Evolutionary conservation across 192 early-diverging fungal species (phyloP).

Genomic region (Lunasporangiospora selenospora): DNA sequence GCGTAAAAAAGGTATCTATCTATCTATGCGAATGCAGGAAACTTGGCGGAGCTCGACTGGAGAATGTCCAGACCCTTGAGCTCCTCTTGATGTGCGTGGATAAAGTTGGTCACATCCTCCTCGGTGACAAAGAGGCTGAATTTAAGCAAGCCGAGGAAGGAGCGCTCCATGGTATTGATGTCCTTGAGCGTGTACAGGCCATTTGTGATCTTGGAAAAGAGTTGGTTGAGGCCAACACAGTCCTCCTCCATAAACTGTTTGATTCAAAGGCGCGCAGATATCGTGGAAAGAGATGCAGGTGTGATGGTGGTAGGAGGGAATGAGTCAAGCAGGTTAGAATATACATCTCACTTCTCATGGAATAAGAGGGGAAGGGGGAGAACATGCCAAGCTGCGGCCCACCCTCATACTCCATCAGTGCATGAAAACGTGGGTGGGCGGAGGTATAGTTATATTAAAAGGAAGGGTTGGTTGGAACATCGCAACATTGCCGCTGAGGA

Average conservation of each 20-base stretch:
- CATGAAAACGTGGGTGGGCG: too few species aligned
- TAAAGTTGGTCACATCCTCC: slow-evolving; percentile 53
- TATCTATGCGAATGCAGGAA: too few species aligned
- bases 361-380: too few species aligned
- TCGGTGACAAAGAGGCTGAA: slow-evolving; percentile 60
- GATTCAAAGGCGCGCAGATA: too few species aligned
- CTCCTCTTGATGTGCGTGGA: slow-evolving; percentile 42
- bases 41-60: slow-evolving; percentile 5
- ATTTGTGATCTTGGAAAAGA: slow-evolving; percentile 51
- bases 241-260: slow-evolving; percentile 39
- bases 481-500: too few species aligned
- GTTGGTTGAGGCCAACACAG: slow-evolving; percentile 42
- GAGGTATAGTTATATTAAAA: too few species aligned
- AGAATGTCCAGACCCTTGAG: slow-evolving; percentile 34
- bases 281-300: too few species aligned
- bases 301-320: slow-evolving; percentile 1
- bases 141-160: slow-evolving; percentile 61
- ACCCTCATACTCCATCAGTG: too few species aligned
- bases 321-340: slow-evolving; percentile 43
- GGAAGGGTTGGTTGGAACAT: too few species aligned
- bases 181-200: slow-evolving; percentile 60
- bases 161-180: slow-evolving; percentile 65
- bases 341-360: too few species aligned
- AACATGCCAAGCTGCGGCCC: too few species aligned
- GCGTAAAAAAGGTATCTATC: too few species aligned